A percentile compares a stretch with the other conserved stretches of the same genome.
phyloP scores from a whole-genome alignment of 2,329 filamentous ascomycete species.

The Colletotrichum orbiculare region DNA sequence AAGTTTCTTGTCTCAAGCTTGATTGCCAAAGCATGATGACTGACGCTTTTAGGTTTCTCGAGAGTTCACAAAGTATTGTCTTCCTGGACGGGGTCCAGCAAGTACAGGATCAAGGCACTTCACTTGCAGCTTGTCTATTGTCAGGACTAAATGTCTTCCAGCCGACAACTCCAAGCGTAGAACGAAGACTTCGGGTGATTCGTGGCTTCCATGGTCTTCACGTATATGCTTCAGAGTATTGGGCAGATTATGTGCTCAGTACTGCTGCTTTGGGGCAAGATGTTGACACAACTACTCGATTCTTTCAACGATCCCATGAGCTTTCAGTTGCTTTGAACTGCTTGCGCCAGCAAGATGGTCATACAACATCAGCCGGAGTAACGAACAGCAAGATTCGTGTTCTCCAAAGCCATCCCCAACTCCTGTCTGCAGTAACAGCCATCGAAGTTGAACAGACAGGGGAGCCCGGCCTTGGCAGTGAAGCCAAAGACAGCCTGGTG shows the following conservation, averaged over 20 bases:
- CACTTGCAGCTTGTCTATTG: neutral
- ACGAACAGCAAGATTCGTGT: neutral
- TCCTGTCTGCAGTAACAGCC: neutral
- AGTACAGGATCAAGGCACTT: neutral
- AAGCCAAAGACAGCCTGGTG: neutral
- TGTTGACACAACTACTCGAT: neutral
- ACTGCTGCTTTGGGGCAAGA: neutral
- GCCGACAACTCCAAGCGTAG: neutral
- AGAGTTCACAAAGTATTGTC: neutral
- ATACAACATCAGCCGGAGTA: no score
- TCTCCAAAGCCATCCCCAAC: neutral
- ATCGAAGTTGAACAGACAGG: neutral
- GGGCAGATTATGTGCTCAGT: neutral
- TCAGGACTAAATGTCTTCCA: neutral
- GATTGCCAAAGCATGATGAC: no score
- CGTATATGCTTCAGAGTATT: neutral
- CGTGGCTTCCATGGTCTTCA: neutral
- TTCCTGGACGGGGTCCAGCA: neutral
- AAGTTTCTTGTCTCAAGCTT: neutral
- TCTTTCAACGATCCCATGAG: neutral
- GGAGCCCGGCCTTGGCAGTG: fast-evolving
- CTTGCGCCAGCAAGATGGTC: neutral
- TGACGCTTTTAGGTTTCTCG: neutral
- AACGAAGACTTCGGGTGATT: neutral
- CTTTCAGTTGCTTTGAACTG: neutral